Percentiles rank a stretch among this genome's conserved stretches.
phyloP scores from a whole-genome alignment of 345 rosid genomes.

The Pelargonium nanum region DNA sequence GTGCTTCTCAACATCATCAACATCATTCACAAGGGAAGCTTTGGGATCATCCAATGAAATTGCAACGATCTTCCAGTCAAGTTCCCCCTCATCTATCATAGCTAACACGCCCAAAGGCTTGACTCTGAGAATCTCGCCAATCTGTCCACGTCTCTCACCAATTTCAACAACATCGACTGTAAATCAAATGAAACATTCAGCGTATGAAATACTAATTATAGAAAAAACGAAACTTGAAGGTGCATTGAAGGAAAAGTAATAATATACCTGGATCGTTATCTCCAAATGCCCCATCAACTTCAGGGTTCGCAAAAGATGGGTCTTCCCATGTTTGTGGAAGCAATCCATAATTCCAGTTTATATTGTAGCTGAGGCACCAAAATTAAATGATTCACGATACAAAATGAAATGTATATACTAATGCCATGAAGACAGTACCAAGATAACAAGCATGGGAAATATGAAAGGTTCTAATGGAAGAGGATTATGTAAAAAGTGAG shows the following conservation, averaged over 20 bases:
- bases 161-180: conserved; percentile 95
- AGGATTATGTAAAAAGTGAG: too few relatives aligned
- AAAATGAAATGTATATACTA: not conserved
- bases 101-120: conserved; percentile 88
- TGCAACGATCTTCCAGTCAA: conserved; percentile 96
- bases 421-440: not conserved
- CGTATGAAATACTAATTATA: not conserved
- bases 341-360: conserved; percentile 95
- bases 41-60: conserved; percentile 89
- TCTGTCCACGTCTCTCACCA: conserved; percentile 53
- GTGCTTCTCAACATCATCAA: conserved; percentile 87
- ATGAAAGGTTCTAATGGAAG: not conserved
- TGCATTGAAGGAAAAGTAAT: not conserved
- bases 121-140: conserved; percentile 67
- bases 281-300: conserved; percentile 85
- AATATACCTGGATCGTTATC: conserved; percentile 82
- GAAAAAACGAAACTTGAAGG: not conserved
- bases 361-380: conserved; percentile 50
- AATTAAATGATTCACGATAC: too few relatives aligned
- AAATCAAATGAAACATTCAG: conserved; percentile 5
- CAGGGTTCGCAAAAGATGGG: conserved; percentile 65
- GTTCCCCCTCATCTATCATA: conserved; percentile 98
- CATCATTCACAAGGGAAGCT: conserved; percentile 85
- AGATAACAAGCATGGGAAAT: not conserved
- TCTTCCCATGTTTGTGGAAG: conserved; percentile 99